Base-by-base conservation (phyloP, 192 early-diverging fungal species). In the Coemansia biformis region DNA sequence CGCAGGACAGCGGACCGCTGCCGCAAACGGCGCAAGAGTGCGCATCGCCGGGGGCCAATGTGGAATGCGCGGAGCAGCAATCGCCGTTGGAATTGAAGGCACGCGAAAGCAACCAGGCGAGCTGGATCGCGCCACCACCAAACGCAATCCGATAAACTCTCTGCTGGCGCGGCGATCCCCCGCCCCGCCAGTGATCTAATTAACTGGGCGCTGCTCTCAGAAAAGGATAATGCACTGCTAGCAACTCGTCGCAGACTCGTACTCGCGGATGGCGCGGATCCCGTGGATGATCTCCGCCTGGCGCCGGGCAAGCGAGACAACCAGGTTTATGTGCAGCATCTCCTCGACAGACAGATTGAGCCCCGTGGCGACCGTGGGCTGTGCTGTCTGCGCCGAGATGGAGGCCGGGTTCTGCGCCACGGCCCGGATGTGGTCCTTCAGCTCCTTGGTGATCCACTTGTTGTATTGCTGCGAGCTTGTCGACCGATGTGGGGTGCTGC, bases 231-330 rank as follows among this genome's bases (percentile, higher is more conserved):
- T n/a, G n/a, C n/a, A 9, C 39, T 34, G 18, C 19, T 26, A 12
- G 18, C 9, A 0, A 6, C 24, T 6, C 12, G 46, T 13, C 32
- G 34, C 3, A 11, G 48, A 38, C 28, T 71, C 56, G 40, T 59
- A 71, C 44, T 71, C 60, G 33, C 57, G 56, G 28, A 71, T 63
- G 16, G 67, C 67, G 7, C 67, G 67, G 19, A 71, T 54, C 5
- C 37, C 60, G 29, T 71, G 61, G 42, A 63, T 63, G 30, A 71
- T 63, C 48, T 71, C 67, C 7, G 67, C 67, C 60, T 71, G 67
- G 23, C 67, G 60, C 15, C 48, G 44, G 4, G 67, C 67, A 7
- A 71, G 67, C 31, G 67, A 71, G 18, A 71, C 46, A 3, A 71
- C 50, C 14, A 71, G 51, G 35, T 71, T 71, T 19, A 71, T 55